Conservation (phyloP, 2,329 filamentous ascomycete genomes). For the Aspergillus neotritici region DNA sequence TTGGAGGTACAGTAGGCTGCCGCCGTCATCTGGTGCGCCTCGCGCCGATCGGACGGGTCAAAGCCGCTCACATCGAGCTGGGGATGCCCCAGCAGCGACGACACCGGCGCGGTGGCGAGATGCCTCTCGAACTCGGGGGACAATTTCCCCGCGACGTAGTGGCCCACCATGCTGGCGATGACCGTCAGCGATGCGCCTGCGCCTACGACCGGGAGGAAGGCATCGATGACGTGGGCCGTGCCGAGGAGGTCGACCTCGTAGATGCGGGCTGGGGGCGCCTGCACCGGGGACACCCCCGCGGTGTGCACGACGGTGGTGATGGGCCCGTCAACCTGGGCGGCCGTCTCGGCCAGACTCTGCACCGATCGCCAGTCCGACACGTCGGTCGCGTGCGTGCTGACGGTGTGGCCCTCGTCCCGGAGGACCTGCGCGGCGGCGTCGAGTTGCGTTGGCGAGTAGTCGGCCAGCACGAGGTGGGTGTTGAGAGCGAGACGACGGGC, state of each 20-base stretch:
- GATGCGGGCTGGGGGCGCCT: neutral
- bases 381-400: neutral
- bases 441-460: neutral
- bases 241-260: slow-evolving; percentile 6
- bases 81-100: neutral
- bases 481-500: slow-evolving; percentile 5
- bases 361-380: slow-evolving; percentile 3
- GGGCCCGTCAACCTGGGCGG: neutral
- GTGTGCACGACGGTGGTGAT: slow-evolving; percentile 4
- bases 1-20: slow-evolving; percentile 4
- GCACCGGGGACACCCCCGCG: slow-evolving; percentile 5
- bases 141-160: neutral
- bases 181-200: neutral
- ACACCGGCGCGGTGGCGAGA: slow-evolving; percentile 1
- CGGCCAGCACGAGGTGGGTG: slow-evolving; percentile 3
- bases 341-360: neutral
- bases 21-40: no score
- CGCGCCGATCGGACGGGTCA: no score
- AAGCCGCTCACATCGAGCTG: neutral
- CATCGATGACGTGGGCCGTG: slow-evolving; percentile 4
- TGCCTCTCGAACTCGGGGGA: slow-evolving; percentile 2
- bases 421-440: neutral
- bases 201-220: slow-evolving; percentile 1
- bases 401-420: neutral
- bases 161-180: slow-evolving; percentile 6